Percentiles rank a stretch among this genome's conserved stretches.
These are phyloP conservation scores for Whalleya microplaca DNA, from an alignment of 2,329 filamentous ascomycete genomes.

Conservation along the genomic window DNA sequence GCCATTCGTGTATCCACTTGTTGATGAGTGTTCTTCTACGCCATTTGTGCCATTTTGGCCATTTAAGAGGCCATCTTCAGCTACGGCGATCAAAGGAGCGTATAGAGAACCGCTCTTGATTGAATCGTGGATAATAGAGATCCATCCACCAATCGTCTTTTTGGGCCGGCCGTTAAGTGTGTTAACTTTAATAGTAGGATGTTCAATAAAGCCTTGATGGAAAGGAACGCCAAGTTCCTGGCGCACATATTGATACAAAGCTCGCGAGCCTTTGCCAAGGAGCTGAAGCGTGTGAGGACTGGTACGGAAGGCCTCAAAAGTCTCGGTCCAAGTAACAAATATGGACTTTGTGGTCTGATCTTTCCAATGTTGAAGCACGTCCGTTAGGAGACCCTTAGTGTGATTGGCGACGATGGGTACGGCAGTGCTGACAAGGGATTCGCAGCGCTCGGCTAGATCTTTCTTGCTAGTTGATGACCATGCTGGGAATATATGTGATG, in stretches of 20 bases:
- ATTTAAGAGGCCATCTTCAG: constrained; percentile 14
- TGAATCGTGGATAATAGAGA: constrained; percentile 27
- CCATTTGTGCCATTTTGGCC: constrained; percentile 6
- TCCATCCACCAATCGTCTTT: constrained; percentile 27
- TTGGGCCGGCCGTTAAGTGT: constrained; percentile 23
- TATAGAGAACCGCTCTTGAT: constrained; percentile 22
- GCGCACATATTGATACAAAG: constrained; percentile 24
- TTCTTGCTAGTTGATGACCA: constrained; percentile 22
- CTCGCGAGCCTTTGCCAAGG: constrained; percentile 19
- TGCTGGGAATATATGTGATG: constrained; percentile 16
- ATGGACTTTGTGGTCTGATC: constrained; percentile 9
- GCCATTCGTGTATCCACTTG: neutral
- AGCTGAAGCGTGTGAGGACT: constrained; percentile 16
- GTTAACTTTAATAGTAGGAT: constrained; percentile 17
- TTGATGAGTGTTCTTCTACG: constrained; percentile 2
- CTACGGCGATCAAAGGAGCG: constrained; percentile 16
- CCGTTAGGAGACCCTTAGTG: constrained; percentile 5
- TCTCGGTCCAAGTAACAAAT: constrained; percentile 13
- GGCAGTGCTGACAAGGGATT: constrained; percentile 17
- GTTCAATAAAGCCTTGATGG: constrained; percentile 28
- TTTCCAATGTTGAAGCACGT: constrained; percentile 20
- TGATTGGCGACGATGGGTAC: constrained; percentile 17
- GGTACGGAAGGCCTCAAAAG: constrained; percentile 12
- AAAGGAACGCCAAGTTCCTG: constrained; percentile 28
- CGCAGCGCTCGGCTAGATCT: constrained; percentile 20